phyloP scores from a whole-genome alignment of 2,329 filamentous ascomycete genomes.

The Nigrospora osmanthi region DNA sequence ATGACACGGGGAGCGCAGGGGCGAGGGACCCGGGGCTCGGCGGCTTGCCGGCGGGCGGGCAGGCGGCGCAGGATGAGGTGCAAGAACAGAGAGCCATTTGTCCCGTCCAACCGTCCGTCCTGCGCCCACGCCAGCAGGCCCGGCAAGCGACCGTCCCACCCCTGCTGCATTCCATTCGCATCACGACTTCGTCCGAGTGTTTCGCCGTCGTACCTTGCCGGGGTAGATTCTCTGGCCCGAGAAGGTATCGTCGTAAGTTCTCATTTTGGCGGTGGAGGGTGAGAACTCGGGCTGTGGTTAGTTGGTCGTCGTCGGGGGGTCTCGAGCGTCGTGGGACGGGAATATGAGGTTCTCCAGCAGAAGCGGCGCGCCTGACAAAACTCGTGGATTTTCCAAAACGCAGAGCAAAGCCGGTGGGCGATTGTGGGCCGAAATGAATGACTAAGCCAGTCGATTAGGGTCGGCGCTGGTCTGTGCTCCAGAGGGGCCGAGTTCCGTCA shows the following conservation, averaged over 20 bases:
- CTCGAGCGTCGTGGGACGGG: constrained; percentile 1
- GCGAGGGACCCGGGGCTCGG: no score
- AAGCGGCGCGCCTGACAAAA: constrained; percentile 12
- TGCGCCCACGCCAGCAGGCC: no score
- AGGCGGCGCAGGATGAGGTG: no score
- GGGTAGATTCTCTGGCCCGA: constrained; percentile 61
- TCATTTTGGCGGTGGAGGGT: constrained; percentile 44
- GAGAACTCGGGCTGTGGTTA: constrained; percentile 8
- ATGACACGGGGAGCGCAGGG: no score
- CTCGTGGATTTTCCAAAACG: constrained; percentile 19
- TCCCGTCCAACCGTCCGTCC: not conserved
- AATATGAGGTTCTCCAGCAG: not conserved
- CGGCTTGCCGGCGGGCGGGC: no score
- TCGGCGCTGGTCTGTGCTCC: not conserved
- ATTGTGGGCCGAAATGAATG: not conserved
- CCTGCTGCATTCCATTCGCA: no score
- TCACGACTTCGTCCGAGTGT: not conserved
- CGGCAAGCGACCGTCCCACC: no score
- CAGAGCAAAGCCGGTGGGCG: constrained; percentile 12
- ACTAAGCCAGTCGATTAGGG: not conserved
- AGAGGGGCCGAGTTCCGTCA: not conserved
- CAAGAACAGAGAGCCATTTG: not conserved
- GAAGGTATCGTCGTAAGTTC: constrained; percentile 60
- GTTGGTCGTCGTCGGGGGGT: constrained; percentile 13
- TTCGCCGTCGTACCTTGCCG: constrained; percentile 48